Conservation (phyloP, 2,329 filamentous ascomycete species). For the Penicillium freii region DNA sequence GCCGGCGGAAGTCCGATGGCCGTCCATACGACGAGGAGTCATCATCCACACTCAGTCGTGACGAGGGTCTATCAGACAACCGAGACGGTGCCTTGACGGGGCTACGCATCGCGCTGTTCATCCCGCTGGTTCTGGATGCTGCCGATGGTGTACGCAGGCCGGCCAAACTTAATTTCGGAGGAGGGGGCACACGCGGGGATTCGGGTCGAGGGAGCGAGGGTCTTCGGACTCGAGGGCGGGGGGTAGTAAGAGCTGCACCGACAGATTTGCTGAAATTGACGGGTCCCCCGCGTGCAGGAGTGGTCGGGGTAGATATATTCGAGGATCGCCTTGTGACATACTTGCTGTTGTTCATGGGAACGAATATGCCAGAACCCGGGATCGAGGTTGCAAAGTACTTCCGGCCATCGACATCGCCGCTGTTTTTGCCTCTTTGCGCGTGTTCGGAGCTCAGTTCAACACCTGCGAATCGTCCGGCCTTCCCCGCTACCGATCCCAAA, state of each 20-base stretch:
- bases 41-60: conserved; percentile 40
- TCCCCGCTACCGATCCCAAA: conserved; percentile 79
- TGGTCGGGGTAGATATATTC: conserved; percentile 62
- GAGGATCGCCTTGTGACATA: conserved; percentile 58
- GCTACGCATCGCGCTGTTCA: conserved; percentile 48
- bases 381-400: conserved; percentile 78
- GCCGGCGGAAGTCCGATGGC: conserved; percentile 32
- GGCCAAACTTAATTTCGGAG: conserved; percentile 53
- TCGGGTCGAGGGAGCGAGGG: conserved; percentile 84
- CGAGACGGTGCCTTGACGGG: conserved; percentile 41
- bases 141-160: conserved; percentile 59
- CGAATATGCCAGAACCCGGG: conserved; percentile 86
- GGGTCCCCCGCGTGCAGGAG: conserved; percentile 64
- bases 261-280: conserved; percentile 87
- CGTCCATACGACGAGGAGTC: conserved; percentile 34
- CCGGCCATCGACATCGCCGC: conserved; percentile 84
- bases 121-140: conserved; percentile 25
- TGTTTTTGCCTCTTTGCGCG: conserved; percentile 86
- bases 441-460: conserved; percentile 83
- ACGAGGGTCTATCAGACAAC: conserved; percentile 40
- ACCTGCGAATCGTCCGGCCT: conserved; percentile 87
- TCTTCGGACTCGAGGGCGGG: conserved; percentile 64
- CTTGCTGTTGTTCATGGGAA: conserved; percentile 76
- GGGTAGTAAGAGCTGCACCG: conserved; percentile 67
- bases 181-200: conserved; percentile 67